Percentiles rank a stretch among this genome's conserved stretches.
These are phyloP conservation scores for Gossypium lobatum DNA, from an alignment of 441 rosid species.

Conservation along the genomic window DNA sequence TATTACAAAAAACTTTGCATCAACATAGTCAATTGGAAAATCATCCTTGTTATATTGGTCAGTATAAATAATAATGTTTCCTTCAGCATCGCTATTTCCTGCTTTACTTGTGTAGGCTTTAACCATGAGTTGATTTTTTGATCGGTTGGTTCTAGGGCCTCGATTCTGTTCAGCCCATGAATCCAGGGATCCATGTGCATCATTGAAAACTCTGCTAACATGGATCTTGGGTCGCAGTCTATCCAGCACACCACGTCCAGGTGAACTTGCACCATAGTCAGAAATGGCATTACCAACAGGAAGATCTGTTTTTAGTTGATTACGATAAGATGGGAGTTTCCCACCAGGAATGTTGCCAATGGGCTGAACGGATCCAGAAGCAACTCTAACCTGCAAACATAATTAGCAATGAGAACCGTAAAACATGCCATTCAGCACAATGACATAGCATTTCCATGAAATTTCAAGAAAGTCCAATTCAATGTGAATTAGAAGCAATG, in stretches of 20 bases:
- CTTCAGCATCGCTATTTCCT: conserved; percentile 51
- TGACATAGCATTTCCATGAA: background rate
- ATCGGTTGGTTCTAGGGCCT: conserved; percentile 52
- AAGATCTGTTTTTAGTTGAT: conserved; percentile 33
- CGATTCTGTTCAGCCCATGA: conserved; percentile 50
- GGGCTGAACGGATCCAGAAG: conserved; percentile 42
- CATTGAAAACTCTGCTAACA: conserved; percentile 31
- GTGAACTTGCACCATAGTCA: conserved; percentile 36
- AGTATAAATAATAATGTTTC: conserved; percentile 48
- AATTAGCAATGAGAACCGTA: conserved; percentile 12
- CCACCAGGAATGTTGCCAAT: conserved; percentile 37
- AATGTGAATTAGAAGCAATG: background rate
- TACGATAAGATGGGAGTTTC: conserved; percentile 38
- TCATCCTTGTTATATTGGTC: conserved; percentile 71
- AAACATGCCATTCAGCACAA: background rate
- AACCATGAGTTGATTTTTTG: conserved; percentile 49
- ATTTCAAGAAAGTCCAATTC: background rate
- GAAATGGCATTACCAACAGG: conserved; percentile 36
- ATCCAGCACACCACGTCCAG: conserved; percentile 31
- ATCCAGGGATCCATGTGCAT: conserved; percentile 34
- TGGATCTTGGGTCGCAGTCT: conserved; percentile 45
- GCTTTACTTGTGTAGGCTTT: conserved; percentile 56
- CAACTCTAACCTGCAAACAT: conserved; percentile 47
- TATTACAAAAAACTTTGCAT: conserved; percentile 78
- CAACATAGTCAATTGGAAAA: conserved; percentile 45